Percentiles rank a stretch among this genome's conserved stretches.
These are phyloP conservation scores for Lactifluus subvellereus DNA, from an alignment of 768 basidiomycete genomes.

Conservation along the genomic window DNA sequence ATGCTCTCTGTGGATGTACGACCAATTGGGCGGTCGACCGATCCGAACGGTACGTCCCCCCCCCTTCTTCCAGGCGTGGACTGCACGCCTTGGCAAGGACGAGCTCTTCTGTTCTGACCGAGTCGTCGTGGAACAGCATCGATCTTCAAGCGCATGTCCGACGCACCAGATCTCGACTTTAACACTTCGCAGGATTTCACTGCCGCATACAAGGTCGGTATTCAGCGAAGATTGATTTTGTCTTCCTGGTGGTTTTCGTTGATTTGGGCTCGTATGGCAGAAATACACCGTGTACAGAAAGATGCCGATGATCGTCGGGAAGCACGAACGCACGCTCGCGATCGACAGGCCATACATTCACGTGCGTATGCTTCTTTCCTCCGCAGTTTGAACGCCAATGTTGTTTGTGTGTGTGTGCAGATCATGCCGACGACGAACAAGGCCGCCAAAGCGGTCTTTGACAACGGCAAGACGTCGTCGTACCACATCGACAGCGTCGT, in stretches of 20 bases:
- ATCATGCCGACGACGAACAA: constrained; percentile 85
- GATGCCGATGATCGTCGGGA: constrained; percentile 86
- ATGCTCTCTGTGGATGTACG: constrained; percentile 71
- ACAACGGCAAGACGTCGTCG: constrained; percentile 84
- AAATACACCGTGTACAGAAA: constrained; percentile 92
- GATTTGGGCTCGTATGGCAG: constrained; percentile 35
- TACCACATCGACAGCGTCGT: constrained; percentile 88
- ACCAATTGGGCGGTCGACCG: constrained; percentile 65
- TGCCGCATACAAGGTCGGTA: constrained; percentile 74
- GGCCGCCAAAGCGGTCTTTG: constrained; percentile 67
- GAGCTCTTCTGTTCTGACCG: background rate
- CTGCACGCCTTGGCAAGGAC: background rate
- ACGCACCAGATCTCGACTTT: constrained; percentile 46
- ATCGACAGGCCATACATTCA: constrained; percentile 95
- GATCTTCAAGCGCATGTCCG: constrained; percentile 86
- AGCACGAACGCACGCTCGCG: constrained; percentile 86
- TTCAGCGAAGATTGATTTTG: too few species aligned
- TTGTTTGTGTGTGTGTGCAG: constrained; percentile 35
- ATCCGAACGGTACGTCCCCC: constrained; percentile 75
- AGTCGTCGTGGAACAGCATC: constrained; percentile 51
- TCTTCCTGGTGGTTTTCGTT: too few species aligned
- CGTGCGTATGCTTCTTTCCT: constrained; percentile 38
- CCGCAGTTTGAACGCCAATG: background rate
- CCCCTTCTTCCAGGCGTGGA: background rate
- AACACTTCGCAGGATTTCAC: constrained; percentile 70